Conservation (phyloP, 306 rosid genomes). For the Amphicarpaea edgeworthii region DNA sequence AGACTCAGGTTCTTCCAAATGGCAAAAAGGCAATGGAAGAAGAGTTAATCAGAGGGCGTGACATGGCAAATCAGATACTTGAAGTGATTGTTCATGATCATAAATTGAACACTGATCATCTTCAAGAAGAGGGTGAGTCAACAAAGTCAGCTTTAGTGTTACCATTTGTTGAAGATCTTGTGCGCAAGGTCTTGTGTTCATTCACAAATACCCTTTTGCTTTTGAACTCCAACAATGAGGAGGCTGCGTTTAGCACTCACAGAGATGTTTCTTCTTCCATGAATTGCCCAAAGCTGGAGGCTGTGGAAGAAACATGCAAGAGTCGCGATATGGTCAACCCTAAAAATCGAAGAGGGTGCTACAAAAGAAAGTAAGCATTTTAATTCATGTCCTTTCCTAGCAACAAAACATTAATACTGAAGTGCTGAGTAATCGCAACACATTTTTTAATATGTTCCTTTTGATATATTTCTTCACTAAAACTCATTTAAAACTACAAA, state of each 20-base stretch:
- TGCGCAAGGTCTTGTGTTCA: conserved; percentile 29
- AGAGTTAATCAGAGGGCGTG: conserved; percentile 44
- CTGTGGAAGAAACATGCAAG: conserved; percentile 20
- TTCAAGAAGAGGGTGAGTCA: neutral
- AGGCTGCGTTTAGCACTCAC: neutral
- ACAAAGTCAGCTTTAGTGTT: neutral
- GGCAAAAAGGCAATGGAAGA: conserved; percentile 20
- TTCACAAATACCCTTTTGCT: conserved; percentile 43
- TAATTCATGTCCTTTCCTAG: neutral
- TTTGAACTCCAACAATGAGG: conserved; percentile 9
- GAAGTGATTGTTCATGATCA: conserved; percentile 11
- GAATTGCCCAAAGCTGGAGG: neutral
- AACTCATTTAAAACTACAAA: neutral
- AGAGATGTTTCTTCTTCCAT: neutral
- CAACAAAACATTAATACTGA: neutral
- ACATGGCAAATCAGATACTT: conserved; percentile 40
- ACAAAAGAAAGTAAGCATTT: conserved; percentile 48
- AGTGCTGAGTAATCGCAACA: too few species aligned
- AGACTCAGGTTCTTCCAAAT: conserved; percentile 9
- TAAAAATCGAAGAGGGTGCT: neutral
- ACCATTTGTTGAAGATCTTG: conserved; percentile 31
- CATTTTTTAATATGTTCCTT: too few species aligned
- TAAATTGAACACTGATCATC: neutral
- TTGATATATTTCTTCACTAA: neutral
- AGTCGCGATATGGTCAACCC: neutral